Base-by-base conservation (phyloP, 768 basidiomycete species). In the Tephrocybe sp. region DNA sequence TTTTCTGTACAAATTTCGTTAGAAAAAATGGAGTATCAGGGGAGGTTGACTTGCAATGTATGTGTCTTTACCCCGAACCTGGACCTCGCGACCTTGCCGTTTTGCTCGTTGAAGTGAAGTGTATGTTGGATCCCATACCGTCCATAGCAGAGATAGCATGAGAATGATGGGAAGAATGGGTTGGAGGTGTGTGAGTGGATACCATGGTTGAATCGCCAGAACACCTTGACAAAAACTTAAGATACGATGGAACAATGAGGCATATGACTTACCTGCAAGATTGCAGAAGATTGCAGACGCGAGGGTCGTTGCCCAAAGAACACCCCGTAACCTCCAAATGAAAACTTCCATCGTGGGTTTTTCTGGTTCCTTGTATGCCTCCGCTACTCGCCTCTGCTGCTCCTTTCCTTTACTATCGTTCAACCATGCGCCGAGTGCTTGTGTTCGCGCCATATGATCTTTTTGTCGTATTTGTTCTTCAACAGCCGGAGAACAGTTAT, bases 61-160 rank as follows among this genome's bases (percentile, higher is more conserved):
- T 49, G 64, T 60, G 8, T 65, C 66, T 63, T 82, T 87, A 18
- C 89, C 87, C 22, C 71, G 74, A 29, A 88, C 69, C 42, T 86
- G 80, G 19, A 91, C 74, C 53, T 83, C 78, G 16, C 88, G 79
- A 2, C 89, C 87, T 70, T 91, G 88, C 34, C 78, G 69, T 57
- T 79, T 77, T 11, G 84, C 82, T 55, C 70, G 76, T 55, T 76
- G 75, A 46, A 79, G 69, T 9, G 77, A 70, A 19, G 76, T 67
- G 64, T 91, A 92, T 16, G 87, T 88, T 11, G 91, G 92, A 61
- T 95, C 84, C 93, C 93, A 95, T 1, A 77, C 81, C 0, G 83
- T 82, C 86, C 92, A 94, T 5, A 86, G 59, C 13, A 93, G 60
- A 16, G 91, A 91, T 13, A 80, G 10, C 1, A 83, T 37, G 23